Evolutionary conservation across 1,139 yeast species (phyloP), one percentile per base, ranked within the genome.

Genomic region (Dujonia santamariae): DNA sequence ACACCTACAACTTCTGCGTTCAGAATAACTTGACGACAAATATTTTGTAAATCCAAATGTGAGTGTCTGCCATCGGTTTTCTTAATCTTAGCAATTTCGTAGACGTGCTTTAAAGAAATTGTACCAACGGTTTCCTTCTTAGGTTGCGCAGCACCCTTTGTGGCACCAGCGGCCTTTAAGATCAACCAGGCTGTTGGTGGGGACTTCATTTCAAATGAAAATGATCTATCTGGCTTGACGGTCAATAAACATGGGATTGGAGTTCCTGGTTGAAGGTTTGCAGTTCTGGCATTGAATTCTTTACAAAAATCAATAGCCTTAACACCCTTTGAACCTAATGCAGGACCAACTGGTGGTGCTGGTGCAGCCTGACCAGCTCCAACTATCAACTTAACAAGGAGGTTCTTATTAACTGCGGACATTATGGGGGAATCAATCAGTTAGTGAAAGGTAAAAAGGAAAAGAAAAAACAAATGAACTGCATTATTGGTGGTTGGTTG

Each of bases 311-410:
- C 98, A 52, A 92, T 94, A 44, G 98, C 97, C 59, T 94, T 94
- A 38, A 92, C 96, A 67, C 98, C 99, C 59, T 92, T 90, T 40
- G 98, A 92, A 46, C 98, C 99, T 37, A 92, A 70, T 0, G 98
- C 98, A 26, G 99, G 99, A 45, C 99, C 98, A 16, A 92, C 97
- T 5, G 99, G 99, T 23, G 99, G 99, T 1, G 96, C 84, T 28
- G 99, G 98, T 1, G 97, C 94, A 0, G 99, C 99, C 57, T 88
- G 88, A 6, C 97, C 97, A 4, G 98, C 98, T n/a, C 94, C 96
- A 4, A 92, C 97, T 39, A 92, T 81, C 45, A 92, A 76, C 61
- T 90, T 92, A 39, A 92, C 88, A 49, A 90, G 60, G 35, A 84
- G 74, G 44, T 61, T 63, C 46, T 61, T 63, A 14, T 48, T 54